Percentiles rank a stretch among this genome's conserved stretches.
Evolutionary conservation across 176 grass and related monocot genomes (phyloP).

Genomic region (Carex cristatella): DNA sequence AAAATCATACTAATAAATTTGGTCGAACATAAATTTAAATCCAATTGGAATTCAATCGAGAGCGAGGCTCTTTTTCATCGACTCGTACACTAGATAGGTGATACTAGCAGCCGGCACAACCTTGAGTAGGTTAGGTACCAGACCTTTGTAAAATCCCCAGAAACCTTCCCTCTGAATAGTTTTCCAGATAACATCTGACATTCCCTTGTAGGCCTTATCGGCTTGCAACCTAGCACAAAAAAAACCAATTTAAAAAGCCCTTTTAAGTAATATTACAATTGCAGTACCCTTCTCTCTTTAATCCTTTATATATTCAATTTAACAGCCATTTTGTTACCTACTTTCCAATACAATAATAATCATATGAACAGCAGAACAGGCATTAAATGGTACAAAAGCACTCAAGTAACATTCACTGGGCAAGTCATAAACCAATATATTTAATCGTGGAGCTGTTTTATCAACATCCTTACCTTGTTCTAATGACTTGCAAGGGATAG

Average conservation of each 20-base stretch:
- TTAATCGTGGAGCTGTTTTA: slow-evolving; percentile 13
- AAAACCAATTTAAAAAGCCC: neutral
- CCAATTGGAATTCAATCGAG: slow-evolving; percentile 41
- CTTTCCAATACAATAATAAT: neutral
- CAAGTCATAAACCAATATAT: neutral
- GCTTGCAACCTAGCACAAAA: slow-evolving; percentile 63
- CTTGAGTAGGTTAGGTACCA: slow-evolving; percentile 81
- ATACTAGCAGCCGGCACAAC: slow-evolving; percentile 84
- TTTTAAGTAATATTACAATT: neutral
- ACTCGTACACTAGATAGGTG: slow-evolving; percentile 88
- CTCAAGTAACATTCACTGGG: neutral
- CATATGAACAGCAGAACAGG: slow-evolving; percentile 3
- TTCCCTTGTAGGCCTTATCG: slow-evolving; percentile 53
- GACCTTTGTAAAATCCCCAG: slow-evolving; percentile 75
- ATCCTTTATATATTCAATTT: neutral
- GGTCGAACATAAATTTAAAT: slow-evolving; percentile 16
- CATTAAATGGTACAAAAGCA: neutral
- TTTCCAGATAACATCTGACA: slow-evolving; percentile 68
- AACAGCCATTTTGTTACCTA: neutral
- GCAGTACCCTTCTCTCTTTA: neutral
- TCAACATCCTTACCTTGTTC: slow-evolving; percentile 53
- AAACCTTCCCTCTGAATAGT: slow-evolving; percentile 50
- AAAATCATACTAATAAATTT: slow-evolving; percentile 8
- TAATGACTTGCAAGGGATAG: slow-evolving; percentile 86
- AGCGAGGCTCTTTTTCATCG: slow-evolving; percentile 77